Percentiles rank a stretch among this genome's conserved stretches.
phyloP scores from a whole-genome alignment of 2,329 filamentous ascomycete species.

The Pseudopithomyces chartarum region DNA sequence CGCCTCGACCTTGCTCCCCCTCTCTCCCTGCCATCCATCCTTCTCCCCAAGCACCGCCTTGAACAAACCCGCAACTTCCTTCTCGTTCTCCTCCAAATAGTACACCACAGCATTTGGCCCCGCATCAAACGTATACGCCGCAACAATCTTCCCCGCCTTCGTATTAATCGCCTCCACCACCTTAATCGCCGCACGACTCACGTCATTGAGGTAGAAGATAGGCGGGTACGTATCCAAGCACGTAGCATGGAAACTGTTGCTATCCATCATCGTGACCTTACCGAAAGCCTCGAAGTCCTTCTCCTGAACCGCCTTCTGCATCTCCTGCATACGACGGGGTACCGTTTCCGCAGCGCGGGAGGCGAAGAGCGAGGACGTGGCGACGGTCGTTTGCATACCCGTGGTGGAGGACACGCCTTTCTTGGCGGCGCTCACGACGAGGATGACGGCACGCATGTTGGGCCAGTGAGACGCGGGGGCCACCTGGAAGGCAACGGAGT shows the following conservation, averaged over 20 bases:
- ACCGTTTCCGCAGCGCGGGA: slow-evolving; percentile 77
- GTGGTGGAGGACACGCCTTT: slow-evolving; percentile 92
- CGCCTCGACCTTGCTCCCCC: slow-evolving; percentile 58
- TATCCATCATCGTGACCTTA: slow-evolving; percentile 92
- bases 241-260: slow-evolving; percentile 94
- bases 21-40: slow-evolving; percentile 71
- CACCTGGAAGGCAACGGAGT: slow-evolving; percentile 87
- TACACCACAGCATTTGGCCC: slow-evolving; percentile 97
- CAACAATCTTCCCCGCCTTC: slow-evolving; percentile 76
- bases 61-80: slow-evolving; percentile 76
- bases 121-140: slow-evolving; percentile 96
- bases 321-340: slow-evolving; percentile 78
- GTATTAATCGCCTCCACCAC: slow-evolving; percentile 89
- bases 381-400: slow-evolving; percentile 97
- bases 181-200: slow-evolving; percentile 82
- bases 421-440: slow-evolving; percentile 91
- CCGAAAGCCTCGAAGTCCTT: slow-evolving; percentile 87
- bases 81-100: slow-evolving; percentile 80
- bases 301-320: slow-evolving; percentile 79
- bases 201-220: slow-evolving; percentile 98
- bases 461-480: slow-evolving; percentile 92
- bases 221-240: slow-evolving; percentile 95
- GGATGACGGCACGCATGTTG: slow-evolving; percentile 86
- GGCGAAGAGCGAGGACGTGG: slow-evolving; percentile 85
- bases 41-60: slow-evolving; percentile 67